Conservation (phyloP, 306 rosid species). For the Pueraria montana region DNA sequence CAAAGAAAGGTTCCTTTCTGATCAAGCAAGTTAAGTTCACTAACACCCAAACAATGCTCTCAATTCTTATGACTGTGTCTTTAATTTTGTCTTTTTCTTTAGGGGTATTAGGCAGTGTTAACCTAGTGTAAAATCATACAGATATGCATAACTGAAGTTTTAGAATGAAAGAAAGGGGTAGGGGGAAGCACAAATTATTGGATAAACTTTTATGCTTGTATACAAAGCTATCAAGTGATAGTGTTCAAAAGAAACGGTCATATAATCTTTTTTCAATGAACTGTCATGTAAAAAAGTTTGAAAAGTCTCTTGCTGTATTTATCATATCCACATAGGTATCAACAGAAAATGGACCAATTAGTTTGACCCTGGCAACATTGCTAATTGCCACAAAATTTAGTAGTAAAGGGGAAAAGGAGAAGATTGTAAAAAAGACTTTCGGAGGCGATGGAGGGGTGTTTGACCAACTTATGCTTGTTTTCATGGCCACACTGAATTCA, state of each 20-base stretch:
- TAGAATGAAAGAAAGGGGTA: background rate
- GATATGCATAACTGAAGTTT: background rate
- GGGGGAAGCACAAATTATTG: background rate
- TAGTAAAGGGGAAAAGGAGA: background rate
- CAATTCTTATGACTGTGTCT: background rate
- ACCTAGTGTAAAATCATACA: slow-evolving; percentile 27
- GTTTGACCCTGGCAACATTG: slow-evolving; percentile 2
- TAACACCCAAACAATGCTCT: background rate
- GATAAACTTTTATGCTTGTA: background rate
- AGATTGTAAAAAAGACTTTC: background rate
- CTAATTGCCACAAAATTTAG: slow-evolving; percentile 5
- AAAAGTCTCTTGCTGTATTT: background rate
- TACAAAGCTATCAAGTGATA: background rate
- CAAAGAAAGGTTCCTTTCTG: background rate
- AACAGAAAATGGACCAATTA: slow-evolving; percentile 16
- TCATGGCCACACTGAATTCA: background rate
- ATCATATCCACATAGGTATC: slow-evolving; percentile 20
- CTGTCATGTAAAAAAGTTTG: background rate
- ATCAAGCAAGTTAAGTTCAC: slow-evolving; percentile 13
- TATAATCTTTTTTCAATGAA: background rate
- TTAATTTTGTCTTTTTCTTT: background rate
- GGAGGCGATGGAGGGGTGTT: background rate
- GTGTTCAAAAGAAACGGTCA: background rate
- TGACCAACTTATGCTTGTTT: background rate
- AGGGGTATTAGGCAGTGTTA: background rate